These are phyloP conservation scores for Prototheca wickerhamii DNA, from an alignment of 163 green algal genomes.

Conservation along the genomic window DNA sequence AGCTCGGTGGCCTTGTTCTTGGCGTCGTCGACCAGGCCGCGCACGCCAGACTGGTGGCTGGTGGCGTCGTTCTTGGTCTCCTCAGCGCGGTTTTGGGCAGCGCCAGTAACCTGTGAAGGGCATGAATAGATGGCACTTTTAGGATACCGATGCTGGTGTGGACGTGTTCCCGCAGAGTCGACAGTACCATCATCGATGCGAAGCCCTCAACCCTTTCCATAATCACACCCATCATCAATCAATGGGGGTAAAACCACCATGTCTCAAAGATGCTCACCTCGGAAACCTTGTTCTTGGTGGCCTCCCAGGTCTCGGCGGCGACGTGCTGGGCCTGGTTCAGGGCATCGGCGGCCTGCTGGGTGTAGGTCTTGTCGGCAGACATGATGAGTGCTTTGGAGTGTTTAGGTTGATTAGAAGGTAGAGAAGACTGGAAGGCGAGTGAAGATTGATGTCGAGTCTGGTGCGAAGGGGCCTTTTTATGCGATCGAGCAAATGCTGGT, in stretches of 20 bases:
- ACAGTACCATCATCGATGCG: too few relatives aligned
- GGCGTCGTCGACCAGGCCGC: background rate
- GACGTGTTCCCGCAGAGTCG: too few relatives aligned
- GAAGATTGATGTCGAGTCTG: background rate
- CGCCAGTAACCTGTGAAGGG: background rate
- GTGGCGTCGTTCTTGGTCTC: slow-evolving; percentile 1
- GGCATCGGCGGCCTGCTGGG: background rate
- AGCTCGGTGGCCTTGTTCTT: background rate
- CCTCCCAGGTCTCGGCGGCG: background rate
- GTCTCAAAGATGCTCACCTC: background rate
- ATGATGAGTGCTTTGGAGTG: background rate
- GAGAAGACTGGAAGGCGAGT: background rate
- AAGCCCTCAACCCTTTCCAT: background rate
- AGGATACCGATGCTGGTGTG: background rate
- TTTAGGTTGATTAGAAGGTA: background rate
- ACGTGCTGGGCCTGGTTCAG: background rate
- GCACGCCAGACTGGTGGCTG: background rate
- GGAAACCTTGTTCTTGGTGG: slow-evolving; percentile 2
- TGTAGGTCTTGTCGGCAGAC: background rate
- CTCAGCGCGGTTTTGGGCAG: background rate
- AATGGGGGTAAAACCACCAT: too few relatives aligned
- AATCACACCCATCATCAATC: too few relatives aligned
- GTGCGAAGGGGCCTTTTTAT: background rate
- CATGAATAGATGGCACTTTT: background rate
- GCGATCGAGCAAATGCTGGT: background rate